A percentile compares a stretch with the other conserved stretches of the same genome.
Evolutionary conservation across 106 monocot genomes (phyloP).

Genomic region (Cymbidium sinense): DNA sequence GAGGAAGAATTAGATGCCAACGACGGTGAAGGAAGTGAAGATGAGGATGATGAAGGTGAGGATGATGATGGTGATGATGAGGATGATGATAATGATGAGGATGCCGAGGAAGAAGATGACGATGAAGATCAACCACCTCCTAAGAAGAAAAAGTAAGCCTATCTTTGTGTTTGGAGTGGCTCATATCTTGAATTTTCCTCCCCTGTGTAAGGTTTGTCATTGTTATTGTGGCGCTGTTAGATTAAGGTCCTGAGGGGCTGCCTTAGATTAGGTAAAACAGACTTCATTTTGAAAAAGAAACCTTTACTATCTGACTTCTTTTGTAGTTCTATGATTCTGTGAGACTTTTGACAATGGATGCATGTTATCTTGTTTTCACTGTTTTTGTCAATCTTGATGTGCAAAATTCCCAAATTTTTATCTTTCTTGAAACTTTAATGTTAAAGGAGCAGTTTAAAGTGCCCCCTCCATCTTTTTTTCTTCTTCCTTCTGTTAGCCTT

Average conservation of each 20-base stretch:
- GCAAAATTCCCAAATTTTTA: not conserved
- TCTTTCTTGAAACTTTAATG: not conserved
- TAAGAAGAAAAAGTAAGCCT: conserved; percentile 7
- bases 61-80: conserved; percentile 5
- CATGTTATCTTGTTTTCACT: not conserved
- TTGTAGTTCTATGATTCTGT: not conserved
- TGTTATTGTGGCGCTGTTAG: conserved; percentile 8
- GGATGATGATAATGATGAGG: conserved; percentile 1
- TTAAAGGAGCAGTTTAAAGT: no score
- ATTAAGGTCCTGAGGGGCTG: not conserved
- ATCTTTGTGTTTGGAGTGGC: not conserved
- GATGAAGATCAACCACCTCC: conserved; percentile 9
- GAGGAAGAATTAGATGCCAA: conserved; percentile 8
- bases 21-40: not conserved
- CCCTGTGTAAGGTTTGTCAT: conserved; percentile 1
- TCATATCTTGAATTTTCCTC: not conserved
- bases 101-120: conserved; percentile 1
- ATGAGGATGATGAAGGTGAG: conserved; percentile 1
- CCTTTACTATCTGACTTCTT: not conserved
- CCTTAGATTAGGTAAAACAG: conserved; percentile 4
- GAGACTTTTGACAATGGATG: conserved; percentile 5
- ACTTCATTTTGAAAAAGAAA: not conserved
- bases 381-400: not conserved
- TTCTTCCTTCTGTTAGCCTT: no score
- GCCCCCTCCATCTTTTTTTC: no score